Evolutionary conservation across 495 filamentous ascomycete species (phyloP), one percentile per base, ranked within the genome.

Genomic region (Neurospora sublineolata): DNA sequence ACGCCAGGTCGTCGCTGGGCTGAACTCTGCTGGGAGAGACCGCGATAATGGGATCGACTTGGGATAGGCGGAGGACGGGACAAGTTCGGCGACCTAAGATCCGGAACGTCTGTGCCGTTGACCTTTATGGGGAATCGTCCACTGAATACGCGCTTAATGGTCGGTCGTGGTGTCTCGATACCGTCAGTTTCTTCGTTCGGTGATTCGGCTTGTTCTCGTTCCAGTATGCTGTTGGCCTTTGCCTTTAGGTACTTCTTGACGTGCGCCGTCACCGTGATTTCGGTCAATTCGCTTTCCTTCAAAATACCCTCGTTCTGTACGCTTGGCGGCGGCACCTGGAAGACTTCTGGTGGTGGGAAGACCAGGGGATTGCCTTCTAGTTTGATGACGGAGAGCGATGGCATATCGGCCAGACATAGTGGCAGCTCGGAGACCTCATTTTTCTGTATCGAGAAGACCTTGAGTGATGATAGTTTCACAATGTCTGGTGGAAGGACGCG

Each of bases 401-500:
- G 88, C 90, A 97, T 97, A 76, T 95, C 92, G 42, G 92, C 93
- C 23, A 98, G 81, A 69, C 91, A 92, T 14, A 90, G 84, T 23
- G 94, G 94, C 23, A 98, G 84, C 68, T 92, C 88, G 71, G 91
- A 88, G 76, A 98, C 93, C 70, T 89, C 89, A 79, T 97, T 98
- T 75, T 92, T 90, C 78, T 90, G 90, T 72, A 97, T 82, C 20
- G 91, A 92, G 11, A 96, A 82, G 14, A 94, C 92, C 73, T 93
- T 91, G 71, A 93, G 81, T 3, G 89, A 90, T 44, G 87, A 91
- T 70, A 98, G 82, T 73, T 89, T 93, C 72, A 86, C 88, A 60
- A 97, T 91, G 71, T 92, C 91, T 58, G 89, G 88, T 1, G 94
- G 94, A 10, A 98, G 86, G 14, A 87, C 82, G 38, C 84, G 87